Base-by-base conservation (phyloP, 2,329 filamentous ascomycete species). In the Myotisia sp. region DNA sequence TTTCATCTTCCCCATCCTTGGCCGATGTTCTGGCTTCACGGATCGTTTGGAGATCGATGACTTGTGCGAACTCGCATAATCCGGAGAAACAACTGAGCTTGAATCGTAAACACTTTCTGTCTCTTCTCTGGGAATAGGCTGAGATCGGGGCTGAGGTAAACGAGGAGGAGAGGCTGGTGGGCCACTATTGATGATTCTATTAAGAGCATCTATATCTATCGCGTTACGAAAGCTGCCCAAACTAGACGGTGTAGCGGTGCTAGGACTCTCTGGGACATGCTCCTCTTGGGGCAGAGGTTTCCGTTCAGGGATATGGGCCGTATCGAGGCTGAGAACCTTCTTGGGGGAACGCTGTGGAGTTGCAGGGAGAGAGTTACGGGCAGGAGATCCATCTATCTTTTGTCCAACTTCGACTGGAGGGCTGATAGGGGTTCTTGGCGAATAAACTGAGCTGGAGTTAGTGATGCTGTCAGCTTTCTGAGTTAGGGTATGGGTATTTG, bases 1-100 rank as follows among this genome's bases (percentile, higher is more conserved):
- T 52, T 79, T 85, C 51, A 87, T 63, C 5, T 86, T 75, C 31
- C 86, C 86, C 42, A 80, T 79, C 42, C 87, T 71, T 10, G 80
- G 79, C 38, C 70, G 71, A 6, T 70, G 56, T 42, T 60, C 50
- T 37, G 56, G 56, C 39, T 54, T 47, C 42, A 44, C 40, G 2
- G 59, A 63, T 29, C 47, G 48, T 42, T 56, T 59, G 35, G 60
- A 62, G 32, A 59, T 54, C 5, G 62, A 49, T n/a, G 71, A 74
- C 26, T 60, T 66, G 19, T 62, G 65, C 13, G 75, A 78, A 54
- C 80, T 90, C 5, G 80, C 79, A 56, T 87, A 87, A 51, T 87
- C 80, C 0, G 81, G 80, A 17, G 77, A 78, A 8, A 66, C 64
- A 4, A 71, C 70, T 5, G 76, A 77, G 21, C 65, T 67, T 21